Percentiles rank a stretch among this genome's conserved stretches.
Conservation (phyloP, 129 eudicot species). For the Heracleum sosnowskyi region DNA sequence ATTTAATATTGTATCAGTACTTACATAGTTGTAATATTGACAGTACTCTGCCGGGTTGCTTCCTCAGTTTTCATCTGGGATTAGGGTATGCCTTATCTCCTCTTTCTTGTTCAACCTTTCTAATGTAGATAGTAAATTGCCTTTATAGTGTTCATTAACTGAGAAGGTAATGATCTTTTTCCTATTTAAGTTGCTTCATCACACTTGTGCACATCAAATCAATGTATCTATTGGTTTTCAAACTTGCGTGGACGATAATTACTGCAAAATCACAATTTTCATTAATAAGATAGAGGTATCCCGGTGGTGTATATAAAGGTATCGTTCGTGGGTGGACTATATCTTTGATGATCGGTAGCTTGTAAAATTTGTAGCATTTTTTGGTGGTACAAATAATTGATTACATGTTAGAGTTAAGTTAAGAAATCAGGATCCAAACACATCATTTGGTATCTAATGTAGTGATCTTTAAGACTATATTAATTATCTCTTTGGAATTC, state of each 20-base stretch:
- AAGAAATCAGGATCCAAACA: neutral
- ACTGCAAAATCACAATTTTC: neutral
- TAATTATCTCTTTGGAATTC: neutral
- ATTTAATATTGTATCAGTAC: constrained; percentile 9
- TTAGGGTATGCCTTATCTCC: constrained; percentile 46
- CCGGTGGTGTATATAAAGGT: neutral
- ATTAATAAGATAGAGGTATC: neutral
- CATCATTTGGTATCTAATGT: neutral
- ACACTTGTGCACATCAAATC: neutral
- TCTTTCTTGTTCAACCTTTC: neutral
- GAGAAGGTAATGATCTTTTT: neutral
- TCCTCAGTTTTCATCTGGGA: constrained; percentile 64
- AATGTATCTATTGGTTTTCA: neutral
- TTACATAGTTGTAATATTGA: constrained; percentile 13
- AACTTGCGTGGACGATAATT: neutral
- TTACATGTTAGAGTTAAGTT: neutral
- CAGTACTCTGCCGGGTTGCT: constrained; percentile 70
- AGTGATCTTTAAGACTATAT: neutral
- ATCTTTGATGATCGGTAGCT: neutral
- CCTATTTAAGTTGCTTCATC: neutral
- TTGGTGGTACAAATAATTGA: neutral
- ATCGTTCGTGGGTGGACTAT: neutral
- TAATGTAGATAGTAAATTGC: neutral
- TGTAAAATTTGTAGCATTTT: neutral
- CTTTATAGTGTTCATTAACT: neutral